Base-by-base conservation (phyloP, 306 rosid genomes). In the Quercus variabilis region DNA sequence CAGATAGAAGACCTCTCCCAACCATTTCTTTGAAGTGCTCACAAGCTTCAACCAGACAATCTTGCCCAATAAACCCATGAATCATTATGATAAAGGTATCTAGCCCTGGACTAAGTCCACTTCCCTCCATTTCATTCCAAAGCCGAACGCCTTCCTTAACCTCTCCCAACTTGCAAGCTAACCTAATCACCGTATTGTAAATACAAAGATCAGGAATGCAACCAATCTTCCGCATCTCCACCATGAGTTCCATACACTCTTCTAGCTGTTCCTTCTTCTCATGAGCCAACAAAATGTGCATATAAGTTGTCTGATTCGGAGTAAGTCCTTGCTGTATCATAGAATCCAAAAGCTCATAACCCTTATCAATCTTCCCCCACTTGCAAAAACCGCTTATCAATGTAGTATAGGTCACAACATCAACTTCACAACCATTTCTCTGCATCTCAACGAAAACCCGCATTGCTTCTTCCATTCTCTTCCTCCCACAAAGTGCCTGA, bases 221-320 rank as follows among this genome's bases (percentile, higher is more conserved):
- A 75, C 91, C 94, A 67, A 89, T 81, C 91, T 89, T 92, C 80
- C 85, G 81, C 96, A 94, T 94, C 87, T 92, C 97, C 78, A 77
- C 70, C 76, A 90, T 80, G 28, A 92, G 88, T 77, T 89, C 92
- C 90, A 85, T 74, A 74, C 94, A 92, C 83, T 92, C 94, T 86
- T 90, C 97, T 52, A 94, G 87, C 71, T 92, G 90, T 67, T 94
- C 96, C 88, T 90, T 92, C 92, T 92, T 92, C 89, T 94, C 97
- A 74, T 92, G 97, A 19, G 97, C 97, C 49, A 82, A 2, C 92
- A 92, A 83, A 58, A 94, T 86, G 71, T 87, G 88, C 84, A 86
- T 56, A 81, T 90, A 94, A 80, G 85, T 92, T 63, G 75, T 68
- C 86, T 89, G 96, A 87, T 83, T 88, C 3, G 97, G 97, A 55